Percentiles rank a stretch among this genome's conserved stretches.
phyloP scores from a whole-genome alignment of 2,329 filamentous ascomycete genomes.

The Delphinella strobiligena region DNA sequence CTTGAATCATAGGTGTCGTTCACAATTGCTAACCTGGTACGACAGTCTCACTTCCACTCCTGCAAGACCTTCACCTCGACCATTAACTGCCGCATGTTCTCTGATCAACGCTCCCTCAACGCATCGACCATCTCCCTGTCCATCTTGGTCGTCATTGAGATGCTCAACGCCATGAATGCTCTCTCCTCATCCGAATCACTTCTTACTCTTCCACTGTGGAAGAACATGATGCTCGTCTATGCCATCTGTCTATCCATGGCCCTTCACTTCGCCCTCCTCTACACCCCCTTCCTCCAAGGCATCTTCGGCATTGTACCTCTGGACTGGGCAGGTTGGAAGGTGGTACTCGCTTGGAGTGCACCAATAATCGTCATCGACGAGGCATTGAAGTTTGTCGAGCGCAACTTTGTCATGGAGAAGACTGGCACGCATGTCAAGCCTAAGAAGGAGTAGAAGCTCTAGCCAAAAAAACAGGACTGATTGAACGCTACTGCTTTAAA shows the following conservation, averaged over 20 bases:
- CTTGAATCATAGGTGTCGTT: background rate
- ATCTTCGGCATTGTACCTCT: constrained; percentile 87
- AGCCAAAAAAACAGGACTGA: background rate
- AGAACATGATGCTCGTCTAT: constrained; percentile 97
- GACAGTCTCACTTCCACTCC: constrained; percentile 72
- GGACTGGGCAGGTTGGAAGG: constrained; percentile 80
- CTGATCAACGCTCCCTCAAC: constrained; percentile 71
- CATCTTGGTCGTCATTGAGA: constrained; percentile 90
- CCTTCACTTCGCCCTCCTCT: constrained; percentile 86
- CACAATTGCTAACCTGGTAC: constrained; percentile 8
- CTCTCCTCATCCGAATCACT: constrained; percentile 91
- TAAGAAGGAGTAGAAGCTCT: constrained; percentile 9
- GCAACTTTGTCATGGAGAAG: constrained; percentile 23
- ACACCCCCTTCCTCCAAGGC: constrained; percentile 75
- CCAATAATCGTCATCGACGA: constrained; percentile 88
- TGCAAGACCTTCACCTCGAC: constrained; percentile 77
- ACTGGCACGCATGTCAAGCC: constrained; percentile 6
- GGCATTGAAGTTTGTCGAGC: constrained; percentile 64
- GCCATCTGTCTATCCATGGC: constrained; percentile 88
- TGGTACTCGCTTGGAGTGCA: constrained; percentile 74
- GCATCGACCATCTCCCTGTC: constrained; percentile 90
- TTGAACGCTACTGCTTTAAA: background rate
- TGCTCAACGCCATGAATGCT: constrained; percentile 98
- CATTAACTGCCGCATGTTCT: constrained; percentile 87
- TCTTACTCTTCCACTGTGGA: constrained; percentile 87